Evolutionary conservation across 2,329 filamentous ascomycete genomes (phyloP), one percentile per base, ranked within the genome.

Genomic region (Neofusicoccum laricinum): DNA sequence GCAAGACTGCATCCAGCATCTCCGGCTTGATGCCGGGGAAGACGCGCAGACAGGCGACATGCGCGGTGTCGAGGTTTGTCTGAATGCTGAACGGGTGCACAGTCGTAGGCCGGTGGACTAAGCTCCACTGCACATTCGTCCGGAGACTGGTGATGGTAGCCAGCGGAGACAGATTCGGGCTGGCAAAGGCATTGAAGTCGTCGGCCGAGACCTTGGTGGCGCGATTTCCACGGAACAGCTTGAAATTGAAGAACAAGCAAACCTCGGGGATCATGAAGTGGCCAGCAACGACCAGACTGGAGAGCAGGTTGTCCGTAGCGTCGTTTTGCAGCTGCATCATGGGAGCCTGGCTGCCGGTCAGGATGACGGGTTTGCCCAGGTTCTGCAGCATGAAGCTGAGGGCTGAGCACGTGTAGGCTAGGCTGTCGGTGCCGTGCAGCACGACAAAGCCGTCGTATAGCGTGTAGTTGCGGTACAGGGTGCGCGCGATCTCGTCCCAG

Each of bases 251-350:
- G 81, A 96, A 97, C 40, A 97, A 84, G 74, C 92, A 93, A 61
- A 97, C 93, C 76, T 97, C 93, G 0, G 93, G 93, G 65, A 97
- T 92, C 80, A 92, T 90, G 73, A 96, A 96, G 66, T 95, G 95
- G 38, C 92, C 92, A 2, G 93, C 93, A 64, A 97, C 90, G 72
- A 97, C 92, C 72, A 97, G 84, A 1, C 92, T 93, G 19, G 91
- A 91, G 4, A 97, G 85, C 12, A 97, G 84, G 72, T 97, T 97
- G 79, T 96, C 93, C 41, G 93, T 90, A 10, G 93, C 93, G 76
- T 97, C 93, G 59, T 90, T 95, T 77, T 97, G 93, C 30, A 96
- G 85, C 66, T 93, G 89, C 70, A 95, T 90, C 84, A 97, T 97
- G 51, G 92, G 92, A 0, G 93, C 90, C 68, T 83, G 81, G 4